phyloP scores from a whole-genome alignment of 495 filamentous ascomycete genomes.

The Niebla homalea region DNA sequence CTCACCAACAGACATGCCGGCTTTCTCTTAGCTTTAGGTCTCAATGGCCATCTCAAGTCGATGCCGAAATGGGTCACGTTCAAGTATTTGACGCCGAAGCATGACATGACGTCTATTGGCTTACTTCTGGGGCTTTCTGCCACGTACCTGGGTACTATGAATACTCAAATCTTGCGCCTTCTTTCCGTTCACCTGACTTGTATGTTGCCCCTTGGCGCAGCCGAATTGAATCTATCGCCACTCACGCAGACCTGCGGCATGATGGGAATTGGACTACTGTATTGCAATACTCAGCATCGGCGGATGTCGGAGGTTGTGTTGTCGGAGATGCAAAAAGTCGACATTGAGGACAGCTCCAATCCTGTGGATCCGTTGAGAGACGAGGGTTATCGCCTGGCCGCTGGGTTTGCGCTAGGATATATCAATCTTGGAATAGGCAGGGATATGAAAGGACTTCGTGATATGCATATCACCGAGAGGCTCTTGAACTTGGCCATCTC shows the following conservation, averaged over 20 bases:
- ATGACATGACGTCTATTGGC: slow-evolving; percentile 97
- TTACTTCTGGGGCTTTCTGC: slow-evolving; percentile 83
- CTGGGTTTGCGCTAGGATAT: slow-evolving; percentile 83
- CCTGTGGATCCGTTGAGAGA: slow-evolving; percentile 63
- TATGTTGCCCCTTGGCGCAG: slow-evolving; percentile 81
- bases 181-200: slow-evolving; percentile 94
- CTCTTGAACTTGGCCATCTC: slow-evolving; percentile 72
- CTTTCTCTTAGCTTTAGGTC: slow-evolving; percentile 78
- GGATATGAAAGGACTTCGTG: slow-evolving; percentile 76
- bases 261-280: slow-evolving; percentile 92
- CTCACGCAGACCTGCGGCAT: slow-evolving; percentile 93
- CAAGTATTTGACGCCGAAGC: slow-evolving; percentile 95
- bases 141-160: slow-evolving; percentile 92
- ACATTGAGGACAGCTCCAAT: slow-evolving; percentile 52
- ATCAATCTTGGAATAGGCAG: slow-evolving; percentile 89
- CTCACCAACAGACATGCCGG: slow-evolving; percentile 88
- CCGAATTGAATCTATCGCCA: slow-evolving; percentile 84
- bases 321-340: slow-evolving; percentile 83
- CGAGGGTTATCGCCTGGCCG: slow-evolving; percentile 87
- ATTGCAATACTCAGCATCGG: slow-evolving; percentile 89
- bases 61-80: slow-evolving; percentile 97
- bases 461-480: slow-evolving; percentile 87
- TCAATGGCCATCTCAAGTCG: slow-evolving; percentile 86
- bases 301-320: slow-evolving; percentile 98
- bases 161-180: slow-evolving; percentile 82